phyloP scores from a whole-genome alignment of 164 flowering plant species.

The Tetrastigma voinierianum region DNA sequence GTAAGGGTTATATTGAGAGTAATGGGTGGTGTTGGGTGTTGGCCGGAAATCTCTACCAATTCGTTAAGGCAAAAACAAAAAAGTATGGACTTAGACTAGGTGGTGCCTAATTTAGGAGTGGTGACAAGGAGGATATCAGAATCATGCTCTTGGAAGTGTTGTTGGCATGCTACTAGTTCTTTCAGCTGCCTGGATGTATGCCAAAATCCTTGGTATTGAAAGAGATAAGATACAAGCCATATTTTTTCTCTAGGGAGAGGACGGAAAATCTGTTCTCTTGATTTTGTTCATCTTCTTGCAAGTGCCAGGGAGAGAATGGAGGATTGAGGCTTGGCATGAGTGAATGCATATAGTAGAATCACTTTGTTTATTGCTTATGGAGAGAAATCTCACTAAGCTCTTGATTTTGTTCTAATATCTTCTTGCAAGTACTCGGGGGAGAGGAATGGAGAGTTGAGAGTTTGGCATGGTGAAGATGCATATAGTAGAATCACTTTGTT shows the following conservation, averaged over 20 bases:
- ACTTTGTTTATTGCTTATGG: too few species aligned
- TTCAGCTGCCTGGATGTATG: slow-evolving; percentile 16
- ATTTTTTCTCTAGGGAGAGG: slow-evolving; percentile 36
- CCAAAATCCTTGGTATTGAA: slow-evolving; percentile 57
- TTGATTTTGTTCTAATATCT: slow-evolving; percentile 9
- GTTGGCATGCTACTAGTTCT: slow-evolving; percentile 29
- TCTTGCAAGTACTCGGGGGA: slow-evolving; percentile 11
- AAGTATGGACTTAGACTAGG: slow-evolving; percentile 55
- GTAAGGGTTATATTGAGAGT: slow-evolving; percentile 35
- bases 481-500: not conserved
- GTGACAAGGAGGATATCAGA: slow-evolving; percentile 37
- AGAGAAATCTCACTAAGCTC: too few species aligned
- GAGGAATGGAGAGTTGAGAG: not conserved
- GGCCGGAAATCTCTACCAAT: slow-evolving; percentile 10
- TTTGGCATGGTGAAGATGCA: not conserved
- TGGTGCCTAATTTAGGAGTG: slow-evolving; percentile 53
- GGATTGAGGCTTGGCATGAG: too few species aligned
- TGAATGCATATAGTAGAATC: too few species aligned
- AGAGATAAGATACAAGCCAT: slow-evolving; percentile 21
- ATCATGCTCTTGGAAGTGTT: slow-evolving; percentile 34
- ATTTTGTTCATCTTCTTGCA: too few species aligned
- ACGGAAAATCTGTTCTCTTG: slow-evolving; percentile 21
- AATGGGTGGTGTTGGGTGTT: slow-evolving; percentile 25
- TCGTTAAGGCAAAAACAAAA: slow-evolving; percentile 22
- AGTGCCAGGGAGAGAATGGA: too few species aligned